A percentile compares a stretch with the other conserved stretches of the same genome.
Evolutionary conservation across 805 yeast genomes (phyloP).

Genomic region (Saccharomycopsis olivae): DNA sequence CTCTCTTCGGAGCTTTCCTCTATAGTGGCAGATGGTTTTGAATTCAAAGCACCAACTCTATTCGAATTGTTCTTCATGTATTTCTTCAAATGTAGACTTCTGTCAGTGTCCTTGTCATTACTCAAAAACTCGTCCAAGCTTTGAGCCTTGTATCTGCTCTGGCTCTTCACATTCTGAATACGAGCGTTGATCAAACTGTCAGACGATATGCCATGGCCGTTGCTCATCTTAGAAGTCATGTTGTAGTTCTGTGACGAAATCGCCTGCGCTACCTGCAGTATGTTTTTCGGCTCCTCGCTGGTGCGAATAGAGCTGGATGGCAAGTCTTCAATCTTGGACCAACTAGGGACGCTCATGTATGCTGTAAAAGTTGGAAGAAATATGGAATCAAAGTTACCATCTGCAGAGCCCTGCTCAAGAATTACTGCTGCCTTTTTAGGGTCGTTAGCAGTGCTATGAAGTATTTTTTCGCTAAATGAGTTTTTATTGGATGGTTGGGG

Average conservation of each 20-base stretch:
- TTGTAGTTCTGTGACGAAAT: too few species aligned
- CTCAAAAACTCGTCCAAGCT: constrained; percentile 15
- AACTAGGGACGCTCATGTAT: constrained; percentile 9
- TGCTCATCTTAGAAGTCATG: too few species aligned
- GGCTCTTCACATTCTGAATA: too few species aligned
- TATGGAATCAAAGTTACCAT: constrained; percentile 2
- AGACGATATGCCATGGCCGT: too few species aligned
- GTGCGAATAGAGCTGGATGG: constrained; percentile 5
- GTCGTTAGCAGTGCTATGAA: neutral
- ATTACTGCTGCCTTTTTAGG: neutral
- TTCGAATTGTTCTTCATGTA: neutral
- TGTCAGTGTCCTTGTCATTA: constrained; percentile 5
- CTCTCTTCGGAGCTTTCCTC: neutral
- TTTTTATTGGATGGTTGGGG: constrained; percentile 19
- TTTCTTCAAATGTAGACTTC: constrained; percentile 1
- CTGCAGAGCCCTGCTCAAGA: too few species aligned
- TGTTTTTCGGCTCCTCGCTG: too few species aligned
- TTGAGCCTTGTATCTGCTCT: constrained; percentile 6
- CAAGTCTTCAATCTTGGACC: constrained; percentile 4
- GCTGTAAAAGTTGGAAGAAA: neutral
- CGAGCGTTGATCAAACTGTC: too few species aligned
- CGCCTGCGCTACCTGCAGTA: too few species aligned
- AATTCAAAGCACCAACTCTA: neutral
- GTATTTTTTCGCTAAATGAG: constrained; percentile 15
- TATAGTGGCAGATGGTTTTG: neutral